Evolutionary conservation across 371 early-diverging fungal species (phyloP).

Genomic region (Fennellomyces sp.): DNA sequence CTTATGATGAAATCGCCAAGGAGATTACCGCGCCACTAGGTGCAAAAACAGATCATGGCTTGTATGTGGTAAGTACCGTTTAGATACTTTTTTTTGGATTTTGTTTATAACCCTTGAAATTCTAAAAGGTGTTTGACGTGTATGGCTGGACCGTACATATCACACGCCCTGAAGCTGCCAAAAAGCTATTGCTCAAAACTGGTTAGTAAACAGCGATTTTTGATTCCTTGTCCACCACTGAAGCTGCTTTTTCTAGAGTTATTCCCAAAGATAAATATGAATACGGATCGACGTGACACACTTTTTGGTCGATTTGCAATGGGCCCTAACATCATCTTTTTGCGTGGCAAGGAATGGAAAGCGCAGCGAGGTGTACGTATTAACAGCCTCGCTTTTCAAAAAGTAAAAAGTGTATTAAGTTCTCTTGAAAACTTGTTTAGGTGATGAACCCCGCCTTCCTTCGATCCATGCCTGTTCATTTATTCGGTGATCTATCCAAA

Average conservation of each 20-base stretch:
- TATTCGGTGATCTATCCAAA: constrained; percentile 19
- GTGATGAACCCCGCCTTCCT: constrained; percentile 29
- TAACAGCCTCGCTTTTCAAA: background rate
- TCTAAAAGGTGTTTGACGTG: constrained; percentile 3
- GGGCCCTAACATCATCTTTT: constrained; percentile 14
- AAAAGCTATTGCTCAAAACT: constrained; percentile 9
- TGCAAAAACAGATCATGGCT: constrained; percentile 7
- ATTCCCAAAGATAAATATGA: constrained; percentile 8
- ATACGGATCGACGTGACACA: background rate
- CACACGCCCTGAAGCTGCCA: constrained; percentile 13
- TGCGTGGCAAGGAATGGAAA: constrained; percentile 27
- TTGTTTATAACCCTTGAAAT: background rate
- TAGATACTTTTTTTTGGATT: background rate
- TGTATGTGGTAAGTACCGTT: constrained; percentile 9
- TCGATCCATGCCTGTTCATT: constrained; percentile 25
- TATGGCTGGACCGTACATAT: constrained; percentile 12
- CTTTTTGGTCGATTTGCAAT: constrained; percentile 10
- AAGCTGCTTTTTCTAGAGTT: constrained; percentile 2
- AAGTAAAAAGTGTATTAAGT: background rate
- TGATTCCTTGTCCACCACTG: background rate
- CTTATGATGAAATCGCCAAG: background rate
- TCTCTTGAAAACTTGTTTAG: background rate
- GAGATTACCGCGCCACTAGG: background rate
- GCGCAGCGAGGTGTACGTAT: constrained; percentile 21
- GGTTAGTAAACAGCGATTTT: constrained; percentile 3